phyloP scores from a whole-genome alignment of 768 basidiomycete species.

The Mycena pura region DNA sequence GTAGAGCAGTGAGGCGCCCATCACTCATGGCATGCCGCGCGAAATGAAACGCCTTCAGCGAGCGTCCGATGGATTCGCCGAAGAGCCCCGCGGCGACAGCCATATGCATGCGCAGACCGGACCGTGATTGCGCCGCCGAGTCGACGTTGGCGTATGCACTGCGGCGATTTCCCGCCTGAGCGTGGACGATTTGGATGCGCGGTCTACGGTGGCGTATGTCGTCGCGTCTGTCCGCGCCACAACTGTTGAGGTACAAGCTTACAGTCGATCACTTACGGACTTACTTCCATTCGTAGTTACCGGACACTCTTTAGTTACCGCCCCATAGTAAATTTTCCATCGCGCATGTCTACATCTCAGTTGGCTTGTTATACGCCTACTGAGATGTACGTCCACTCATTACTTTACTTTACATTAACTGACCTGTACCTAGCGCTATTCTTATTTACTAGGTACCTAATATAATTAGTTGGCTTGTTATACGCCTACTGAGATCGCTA shows the following conservation, averaged over 20 bases:
- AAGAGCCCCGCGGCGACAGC: constrained; percentile 13
- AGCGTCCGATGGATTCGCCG: constrained; percentile 5
- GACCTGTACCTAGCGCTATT: neutral
- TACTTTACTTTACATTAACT: neutral
- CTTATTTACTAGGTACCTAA: neutral
- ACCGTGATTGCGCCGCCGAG: no score
- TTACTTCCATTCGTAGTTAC: no score
- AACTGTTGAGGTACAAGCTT: no score
- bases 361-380: neutral
- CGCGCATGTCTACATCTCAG: neutral
- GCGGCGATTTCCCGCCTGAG: no score
- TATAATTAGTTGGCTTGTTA: neutral
- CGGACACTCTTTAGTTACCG: no score
- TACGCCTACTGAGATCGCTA: constrained; percentile 1
- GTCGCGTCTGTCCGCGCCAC: constrained; percentile 4
- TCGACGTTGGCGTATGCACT: no score
- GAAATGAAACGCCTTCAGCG: constrained; percentile 4
- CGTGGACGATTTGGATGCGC: constrained; percentile 9
- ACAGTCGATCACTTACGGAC: no score
- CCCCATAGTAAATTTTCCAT: neutral
- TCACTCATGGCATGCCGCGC: neutral
- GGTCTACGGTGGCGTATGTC: constrained; percentile 18
- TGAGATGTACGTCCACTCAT: constrained; percentile 2
- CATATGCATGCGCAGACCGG: neutral
- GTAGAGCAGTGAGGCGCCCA: no score